phyloP scores from a whole-genome alignment of 345 rosid species.

The Excoecaria agallocha region DNA sequence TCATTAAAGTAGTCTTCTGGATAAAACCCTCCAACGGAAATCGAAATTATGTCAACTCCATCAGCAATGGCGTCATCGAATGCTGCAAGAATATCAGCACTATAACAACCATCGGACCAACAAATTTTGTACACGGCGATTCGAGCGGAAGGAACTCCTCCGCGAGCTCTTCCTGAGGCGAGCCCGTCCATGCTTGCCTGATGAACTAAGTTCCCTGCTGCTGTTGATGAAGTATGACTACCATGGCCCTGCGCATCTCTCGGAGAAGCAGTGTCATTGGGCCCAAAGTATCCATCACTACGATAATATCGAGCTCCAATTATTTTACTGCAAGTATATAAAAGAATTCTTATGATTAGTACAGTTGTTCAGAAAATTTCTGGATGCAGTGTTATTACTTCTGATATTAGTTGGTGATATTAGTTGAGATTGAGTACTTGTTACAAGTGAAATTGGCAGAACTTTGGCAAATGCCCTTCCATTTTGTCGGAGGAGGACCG shows the following conservation, averaged over 20 bases:
- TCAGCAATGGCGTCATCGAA: conserved; percentile 22
- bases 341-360: neutral
- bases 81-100: conserved; percentile 24
- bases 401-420: too few relatives aligned
- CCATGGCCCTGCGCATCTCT: conserved; percentile 18
- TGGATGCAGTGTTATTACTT: too few relatives aligned
- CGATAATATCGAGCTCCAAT: conserved; percentile 18
- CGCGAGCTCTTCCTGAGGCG: conserved; percentile 18
- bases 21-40: conserved; percentile 11
- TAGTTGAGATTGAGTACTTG: too few relatives aligned
- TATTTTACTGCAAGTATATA: conserved; percentile 7
- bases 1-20: conserved; percentile 8
- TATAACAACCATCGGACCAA: conserved; percentile 18
- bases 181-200: conserved; percentile 17
- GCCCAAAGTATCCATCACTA: neutral
- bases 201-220: conserved; percentile 13
- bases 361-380: neutral
- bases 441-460: conserved; percentile 19
- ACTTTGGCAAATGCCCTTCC: conserved; percentile 17
- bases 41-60: conserved; percentile 22
- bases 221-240: conserved; percentile 19
- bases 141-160: conserved; percentile 22
- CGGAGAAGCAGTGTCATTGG: conserved; percentile 9
- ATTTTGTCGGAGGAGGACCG: conserved; percentile 19
- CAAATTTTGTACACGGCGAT: conserved; percentile 21